These are phyloP conservation scores for Phoenix dactylifera DNA, from an alignment of 176 grass and related monocot genomes.

Conservation along the genomic window DNA sequence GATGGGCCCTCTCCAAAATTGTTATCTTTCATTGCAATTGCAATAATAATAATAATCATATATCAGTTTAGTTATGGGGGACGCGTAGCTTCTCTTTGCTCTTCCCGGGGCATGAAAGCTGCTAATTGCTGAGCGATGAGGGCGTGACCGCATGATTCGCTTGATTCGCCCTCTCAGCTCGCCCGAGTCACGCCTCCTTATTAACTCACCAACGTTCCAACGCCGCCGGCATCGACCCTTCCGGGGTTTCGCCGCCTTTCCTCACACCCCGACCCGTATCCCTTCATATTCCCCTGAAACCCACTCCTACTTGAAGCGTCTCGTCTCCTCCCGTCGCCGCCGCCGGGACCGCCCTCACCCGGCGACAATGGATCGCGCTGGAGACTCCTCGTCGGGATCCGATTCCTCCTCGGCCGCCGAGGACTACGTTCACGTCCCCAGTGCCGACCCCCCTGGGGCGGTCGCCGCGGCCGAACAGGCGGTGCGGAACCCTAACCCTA, in stretches of 20 bases:
- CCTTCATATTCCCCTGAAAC: too few species aligned
- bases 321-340: not conserved
- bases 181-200: conserved; percentile 8
- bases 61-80: too few species aligned
- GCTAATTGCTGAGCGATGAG: too few species aligned
- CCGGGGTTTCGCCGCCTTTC: not conserved
- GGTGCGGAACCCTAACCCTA: not conserved
- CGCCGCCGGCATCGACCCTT: not conserved
- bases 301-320: not conserved
- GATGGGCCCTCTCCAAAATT: too few species aligned
- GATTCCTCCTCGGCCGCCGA: not conserved
- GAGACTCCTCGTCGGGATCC: not conserved
- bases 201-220: not conserved
- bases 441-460: not conserved
- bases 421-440: not conserved
- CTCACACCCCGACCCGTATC: not conserved
- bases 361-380: conserved; percentile 45
- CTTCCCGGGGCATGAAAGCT: too few species aligned
- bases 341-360: not conserved
- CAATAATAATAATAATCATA: too few species aligned
- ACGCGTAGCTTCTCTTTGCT: too few species aligned
- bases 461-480: not conserved
- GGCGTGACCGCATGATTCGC: conserved; percentile 22
- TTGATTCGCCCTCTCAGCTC: conserved; percentile 9
- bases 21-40: too few species aligned